phyloP scores from a whole-genome alignment of 257 asterid genomes.

The Sherardia arvensis region DNA sequence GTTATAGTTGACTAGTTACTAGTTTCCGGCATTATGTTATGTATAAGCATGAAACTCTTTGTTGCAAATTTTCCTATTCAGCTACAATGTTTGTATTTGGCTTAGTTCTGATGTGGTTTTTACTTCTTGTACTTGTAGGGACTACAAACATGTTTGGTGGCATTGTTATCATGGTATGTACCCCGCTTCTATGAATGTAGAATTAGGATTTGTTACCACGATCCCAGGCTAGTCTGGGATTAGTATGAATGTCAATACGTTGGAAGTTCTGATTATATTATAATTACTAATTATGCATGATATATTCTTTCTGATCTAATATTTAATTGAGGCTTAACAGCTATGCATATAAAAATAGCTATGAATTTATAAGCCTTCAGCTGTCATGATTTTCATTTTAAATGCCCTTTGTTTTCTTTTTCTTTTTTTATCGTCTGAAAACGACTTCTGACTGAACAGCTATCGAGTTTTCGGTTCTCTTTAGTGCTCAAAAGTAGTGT shows the following conservation, averaged over 20 bases:
- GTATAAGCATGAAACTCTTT: no score
- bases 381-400: neutral
- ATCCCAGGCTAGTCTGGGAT: neutral
- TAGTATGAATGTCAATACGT: neutral
- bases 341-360: no score
- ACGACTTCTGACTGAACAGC: no score
- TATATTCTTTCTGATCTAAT: neutral
- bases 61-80: neutral
- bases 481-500: neutral
- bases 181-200: neutral
- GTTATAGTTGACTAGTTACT: neutral
- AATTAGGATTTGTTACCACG: neutral
- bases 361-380: neutral
- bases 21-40: neutral
- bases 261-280: neutral
- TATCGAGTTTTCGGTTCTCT: no score
- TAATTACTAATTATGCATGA: neutral
- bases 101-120: slow-evolving; percentile 9
- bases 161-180: slow-evolving; percentile 81
- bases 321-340: neutral
- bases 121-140: slow-evolving; percentile 51
- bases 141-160: slow-evolving; percentile 84
- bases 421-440: no score
- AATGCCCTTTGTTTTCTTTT: neutral
- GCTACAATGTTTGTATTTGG: neutral